Evolutionary conservation across 305 asterid genomes (phyloP), one percentile per base, ranked within the genome.

Genomic region (Salvia sclarea): DNA sequence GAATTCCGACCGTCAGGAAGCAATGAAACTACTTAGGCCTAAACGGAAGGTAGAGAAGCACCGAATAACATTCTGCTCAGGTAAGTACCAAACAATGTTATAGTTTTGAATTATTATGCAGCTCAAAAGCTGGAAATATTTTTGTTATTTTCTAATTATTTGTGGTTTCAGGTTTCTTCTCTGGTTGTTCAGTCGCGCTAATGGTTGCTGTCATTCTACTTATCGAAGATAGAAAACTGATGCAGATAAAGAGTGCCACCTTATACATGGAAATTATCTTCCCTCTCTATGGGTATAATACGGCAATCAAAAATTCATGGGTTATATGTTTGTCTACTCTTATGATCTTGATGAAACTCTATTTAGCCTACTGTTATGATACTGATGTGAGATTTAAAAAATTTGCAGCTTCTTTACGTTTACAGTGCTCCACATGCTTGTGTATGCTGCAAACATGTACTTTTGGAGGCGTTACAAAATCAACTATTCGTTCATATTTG

Each of bases 401-500:
- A 72, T 47, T 77, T 82, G 86, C 96, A 88, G 96, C 81, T 84
- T 88, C 70, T 85, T 78, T 61, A 78, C 81, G 22, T 90, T 84
- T 74, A 79, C 83, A 69, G 82, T 83, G 69, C 86, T 90, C 49
- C 97, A 90, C 74, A 75, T 86, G 91, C 80, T 88, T 71, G 69
- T 88, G 53, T 90, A 90, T 61, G 88, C 86, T 69, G 85, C 85
- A 82, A 82, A 88, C 79, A 76, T 86, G 76, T 90, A 86, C 73
- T 90, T 88, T 74, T 88, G 96, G 96, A 86, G 85, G 82, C 86
- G 77, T 76, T 88, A 75, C 88, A 81, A 75, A 80, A 84, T 90
- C 87, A 90, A 90, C 82, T 88, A 86, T 58, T 75, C 89, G 0
- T 90, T 88, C 78, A 90, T 90, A 80, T 88, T 90, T 77, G 96